These are phyloP conservation scores for Eleusine coracana DNA, from an alignment of 176 grass and related monocot genomes.

Conservation along the genomic window DNA sequence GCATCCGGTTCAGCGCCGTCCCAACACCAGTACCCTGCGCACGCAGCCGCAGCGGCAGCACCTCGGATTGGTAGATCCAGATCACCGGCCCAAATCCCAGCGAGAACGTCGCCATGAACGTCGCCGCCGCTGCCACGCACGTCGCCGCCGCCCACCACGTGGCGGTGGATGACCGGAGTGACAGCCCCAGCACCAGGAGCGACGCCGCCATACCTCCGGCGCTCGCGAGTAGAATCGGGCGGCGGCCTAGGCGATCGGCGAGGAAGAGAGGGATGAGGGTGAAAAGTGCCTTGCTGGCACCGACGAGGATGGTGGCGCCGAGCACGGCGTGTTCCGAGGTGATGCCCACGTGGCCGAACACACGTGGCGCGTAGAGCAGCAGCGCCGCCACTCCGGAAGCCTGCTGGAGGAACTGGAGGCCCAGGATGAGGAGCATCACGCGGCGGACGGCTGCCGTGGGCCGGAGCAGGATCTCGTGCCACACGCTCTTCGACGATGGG, in stretches of 20 bases:
- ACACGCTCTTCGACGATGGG: constrained; percentile 20
- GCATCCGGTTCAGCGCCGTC: constrained; percentile 55
- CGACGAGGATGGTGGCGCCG: constrained; percentile 55
- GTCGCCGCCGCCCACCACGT: constrained; percentile 29
- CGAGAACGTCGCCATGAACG: constrained; percentile 63
- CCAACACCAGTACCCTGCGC: constrained; percentile 55
- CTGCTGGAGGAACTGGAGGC: constrained; percentile 73
- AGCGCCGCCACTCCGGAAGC: constrained; percentile 63
- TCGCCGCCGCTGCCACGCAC: constrained; percentile 34
- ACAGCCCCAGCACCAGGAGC: constrained; percentile 30
- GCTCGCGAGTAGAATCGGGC: constrained; percentile 64
- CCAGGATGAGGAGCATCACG: constrained; percentile 48
- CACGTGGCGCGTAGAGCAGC: constrained; percentile 60
- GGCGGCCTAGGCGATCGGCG: constrained; percentile 57
- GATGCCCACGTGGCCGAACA: constrained; percentile 61
- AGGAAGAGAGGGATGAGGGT: constrained; percentile 60
- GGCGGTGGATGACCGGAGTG: not conserved
- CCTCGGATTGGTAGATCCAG: constrained; percentile 63
- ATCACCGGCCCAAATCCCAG: constrained; percentile 62
- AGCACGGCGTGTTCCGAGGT: constrained; percentile 29
- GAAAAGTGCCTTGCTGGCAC: constrained; percentile 44
- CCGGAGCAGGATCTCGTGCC: constrained; percentile 45
- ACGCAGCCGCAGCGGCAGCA: constrained; percentile 60
- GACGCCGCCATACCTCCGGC: constrained; percentile 58
- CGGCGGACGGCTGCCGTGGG: constrained; percentile 51